These are phyloP conservation scores for Pseudognaphalium luteoalbum DNA, from an alignment of 129 eudicot species.

Conservation along the genomic window DNA sequence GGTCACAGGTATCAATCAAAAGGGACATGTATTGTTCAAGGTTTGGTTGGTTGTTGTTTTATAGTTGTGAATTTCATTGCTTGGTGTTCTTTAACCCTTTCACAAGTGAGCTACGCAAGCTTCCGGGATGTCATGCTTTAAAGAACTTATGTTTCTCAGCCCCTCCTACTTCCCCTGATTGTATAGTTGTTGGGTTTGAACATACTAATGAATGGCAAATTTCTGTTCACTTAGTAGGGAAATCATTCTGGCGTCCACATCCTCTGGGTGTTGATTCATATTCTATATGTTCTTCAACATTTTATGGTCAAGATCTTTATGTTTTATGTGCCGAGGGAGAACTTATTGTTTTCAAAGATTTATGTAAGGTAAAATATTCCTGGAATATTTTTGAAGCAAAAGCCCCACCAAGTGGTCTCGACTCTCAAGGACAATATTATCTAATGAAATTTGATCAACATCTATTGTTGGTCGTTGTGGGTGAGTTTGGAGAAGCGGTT, in stretches of 20 bases:
- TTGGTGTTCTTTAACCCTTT: not conserved
- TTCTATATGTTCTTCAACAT: not conserved
- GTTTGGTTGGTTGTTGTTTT: not conserved
- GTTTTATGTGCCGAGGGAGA: not conserved
- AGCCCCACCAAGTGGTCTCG: not conserved
- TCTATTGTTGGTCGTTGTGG: not conserved
- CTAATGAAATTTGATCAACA: not conserved
- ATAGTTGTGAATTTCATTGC: not conserved
- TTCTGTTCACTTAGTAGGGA: not conserved
- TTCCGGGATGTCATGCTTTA: not conserved
- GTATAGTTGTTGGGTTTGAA: not conserved
- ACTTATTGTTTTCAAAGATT: not conserved
- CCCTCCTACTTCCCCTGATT: not conserved
- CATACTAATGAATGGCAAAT: not conserved
- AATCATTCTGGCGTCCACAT: not conserved
- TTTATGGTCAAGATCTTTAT: not conserved
- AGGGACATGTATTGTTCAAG: not conserved
- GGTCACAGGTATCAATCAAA: not conserved
- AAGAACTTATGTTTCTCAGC: not conserved
- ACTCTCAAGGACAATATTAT: not conserved
- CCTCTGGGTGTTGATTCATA: not conserved
- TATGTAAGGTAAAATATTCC: not conserved
- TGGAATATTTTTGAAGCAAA: not conserved
- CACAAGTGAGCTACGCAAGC: not conserved
- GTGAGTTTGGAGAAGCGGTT: not conserved